Evolutionary conservation across 768 basidiomycete species (phyloP), one percentile per base, ranked within the genome.

Genomic region (Trametes cubensis): DNA sequence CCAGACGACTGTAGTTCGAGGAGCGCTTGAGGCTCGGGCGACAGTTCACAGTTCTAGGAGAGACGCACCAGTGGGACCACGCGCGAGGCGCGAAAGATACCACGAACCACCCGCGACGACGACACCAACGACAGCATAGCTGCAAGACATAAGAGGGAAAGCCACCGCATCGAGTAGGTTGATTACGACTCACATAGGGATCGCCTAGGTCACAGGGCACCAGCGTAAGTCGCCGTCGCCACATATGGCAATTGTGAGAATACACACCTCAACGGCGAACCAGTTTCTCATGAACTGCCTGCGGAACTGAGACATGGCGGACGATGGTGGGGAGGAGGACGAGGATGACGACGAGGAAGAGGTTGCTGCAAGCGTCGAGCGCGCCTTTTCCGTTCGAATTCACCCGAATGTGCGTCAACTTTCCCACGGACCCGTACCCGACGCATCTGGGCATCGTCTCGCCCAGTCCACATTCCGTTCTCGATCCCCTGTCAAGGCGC

Each of bases 261-360:
- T 59, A 75, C 78, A 18, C 55, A 86, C 87, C 84, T 90, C 89
- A 67, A 88, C 77, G 77, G 89, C 88, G 70, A 81, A 86, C 87
- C 87, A 89, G 75, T 89, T 80, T 74, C 80, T 85, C 80, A 85
- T 79, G 64, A 83, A 76, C 21, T 68, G 56, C 63, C 71, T 80
- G 40, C 70, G 66, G 45, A 70, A 49, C 47, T 57, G 61, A 26
- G 70, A 63, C 70, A 71, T 71, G 62, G 56, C 51, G 53, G 58
- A 13, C 28, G 42, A 58, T 21, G 45, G 15, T 49, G 42, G 49
- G 41, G 49, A 23, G 23, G 20, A 23, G 21, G 53, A 38, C 48
- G 42, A 46, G 42, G 47, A 54, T 49, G 62, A 46, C 48, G 55
- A 46, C 52, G 60, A 59, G 55, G 47, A 21, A 52, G 61, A 47